Percentiles rank a stretch among this genome's conserved stretches.
Evolutionary conservation across 2,329 filamentous ascomycete genomes (phyloP).

Genomic region (Exutisphaerella laricina): DNA sequence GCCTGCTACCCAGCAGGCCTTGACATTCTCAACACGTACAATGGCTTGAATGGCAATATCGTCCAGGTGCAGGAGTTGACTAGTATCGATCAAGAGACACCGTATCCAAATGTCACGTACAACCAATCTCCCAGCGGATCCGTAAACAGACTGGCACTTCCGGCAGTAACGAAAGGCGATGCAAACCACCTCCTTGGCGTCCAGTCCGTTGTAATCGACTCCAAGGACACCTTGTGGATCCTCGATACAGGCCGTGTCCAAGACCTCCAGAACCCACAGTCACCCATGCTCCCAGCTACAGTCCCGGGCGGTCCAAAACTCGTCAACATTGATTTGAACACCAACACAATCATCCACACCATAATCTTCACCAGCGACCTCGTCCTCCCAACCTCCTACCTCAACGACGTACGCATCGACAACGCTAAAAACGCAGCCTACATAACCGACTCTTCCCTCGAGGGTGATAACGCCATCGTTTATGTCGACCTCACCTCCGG

Average conservation of each 20-base stretch:
- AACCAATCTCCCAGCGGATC: slow-evolving; percentile 44
- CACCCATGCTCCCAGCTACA: slow-evolving; percentile 37
- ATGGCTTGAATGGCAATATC: slow-evolving; percentile 36
- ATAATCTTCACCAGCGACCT: slow-evolving; percentile 44
- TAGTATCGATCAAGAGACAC: slow-evolving; percentile 35
- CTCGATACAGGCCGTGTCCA: slow-evolving; percentile 45
- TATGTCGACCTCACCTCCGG: slow-evolving; percentile 44
- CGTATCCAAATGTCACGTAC: slow-evolving; percentile 37
- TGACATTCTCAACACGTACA: slow-evolving; percentile 33
- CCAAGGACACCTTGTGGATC: slow-evolving; percentile 45
- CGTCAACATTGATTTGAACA: slow-evolving; percentile 41
- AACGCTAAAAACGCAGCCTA: slow-evolving; percentile 42
- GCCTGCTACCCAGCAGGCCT: slow-evolving; percentile 42
- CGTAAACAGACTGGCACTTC: slow-evolving; percentile 43
- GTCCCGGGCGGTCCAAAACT: slow-evolving; percentile 45
- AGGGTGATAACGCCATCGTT: slow-evolving; percentile 45
- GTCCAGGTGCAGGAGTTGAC: slow-evolving; percentile 41
- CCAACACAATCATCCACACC: slow-evolving; percentile 41
- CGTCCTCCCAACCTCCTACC: slow-evolving; percentile 42
- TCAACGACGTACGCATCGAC: slow-evolving; percentile 50
- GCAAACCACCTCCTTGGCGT: slow-evolving; percentile 44
- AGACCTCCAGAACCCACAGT: slow-evolving; percentile 31
- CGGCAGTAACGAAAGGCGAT: slow-evolving; percentile 37
- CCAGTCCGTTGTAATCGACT: slow-evolving; percentile 46
- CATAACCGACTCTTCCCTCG: slow-evolving; percentile 44